Percentiles rank a stretch among this genome's conserved stretches.
These are phyloP conservation scores for Colletotrichum cordylinicola DNA, from an alignment of 2,329 filamentous ascomycete species.

Conservation along the genomic window DNA sequence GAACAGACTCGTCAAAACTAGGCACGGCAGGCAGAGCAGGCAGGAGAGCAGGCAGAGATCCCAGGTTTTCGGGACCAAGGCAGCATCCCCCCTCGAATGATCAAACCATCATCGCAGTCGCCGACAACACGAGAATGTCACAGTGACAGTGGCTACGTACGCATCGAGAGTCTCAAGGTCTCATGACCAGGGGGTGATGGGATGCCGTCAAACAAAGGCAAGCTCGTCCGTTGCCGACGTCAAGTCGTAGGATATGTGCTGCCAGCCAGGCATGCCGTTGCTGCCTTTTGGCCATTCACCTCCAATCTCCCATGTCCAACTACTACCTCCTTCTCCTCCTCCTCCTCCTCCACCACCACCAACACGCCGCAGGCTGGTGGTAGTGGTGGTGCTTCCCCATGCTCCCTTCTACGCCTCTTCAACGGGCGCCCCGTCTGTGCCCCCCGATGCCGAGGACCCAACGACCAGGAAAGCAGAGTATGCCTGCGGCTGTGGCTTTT, in stretches of 20 bases:
- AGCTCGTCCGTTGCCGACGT: neutral
- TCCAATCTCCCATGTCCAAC: neutral
- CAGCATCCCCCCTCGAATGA: neutral
- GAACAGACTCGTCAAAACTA: neutral
- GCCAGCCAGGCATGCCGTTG: neutral
- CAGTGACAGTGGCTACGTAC: neutral
- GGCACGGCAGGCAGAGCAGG: neutral
- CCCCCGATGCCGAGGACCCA: constrained; percentile 4
- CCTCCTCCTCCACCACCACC: neutral
- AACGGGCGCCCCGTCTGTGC: constrained; percentile 11
- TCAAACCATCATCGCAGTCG: neutral
- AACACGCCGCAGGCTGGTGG: neutral
- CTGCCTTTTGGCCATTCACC: neutral
- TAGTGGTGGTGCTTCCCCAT: neutral
- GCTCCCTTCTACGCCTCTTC: neutral
- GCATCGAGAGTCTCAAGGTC: neutral
- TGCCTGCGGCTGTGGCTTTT: neutral
- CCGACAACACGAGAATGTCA: constrained; percentile 13
- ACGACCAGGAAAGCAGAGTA: neutral
- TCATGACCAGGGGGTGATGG: neutral
- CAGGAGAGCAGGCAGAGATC: neutral
- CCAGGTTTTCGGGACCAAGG: constrained; percentile 13
- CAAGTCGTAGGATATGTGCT: neutral
- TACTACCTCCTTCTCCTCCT: neutral
- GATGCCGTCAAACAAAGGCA: neutral